phyloP scores from a whole-genome alignment of 2,329 filamentous ascomycete species.

The Claviceps digitariae region DNA sequence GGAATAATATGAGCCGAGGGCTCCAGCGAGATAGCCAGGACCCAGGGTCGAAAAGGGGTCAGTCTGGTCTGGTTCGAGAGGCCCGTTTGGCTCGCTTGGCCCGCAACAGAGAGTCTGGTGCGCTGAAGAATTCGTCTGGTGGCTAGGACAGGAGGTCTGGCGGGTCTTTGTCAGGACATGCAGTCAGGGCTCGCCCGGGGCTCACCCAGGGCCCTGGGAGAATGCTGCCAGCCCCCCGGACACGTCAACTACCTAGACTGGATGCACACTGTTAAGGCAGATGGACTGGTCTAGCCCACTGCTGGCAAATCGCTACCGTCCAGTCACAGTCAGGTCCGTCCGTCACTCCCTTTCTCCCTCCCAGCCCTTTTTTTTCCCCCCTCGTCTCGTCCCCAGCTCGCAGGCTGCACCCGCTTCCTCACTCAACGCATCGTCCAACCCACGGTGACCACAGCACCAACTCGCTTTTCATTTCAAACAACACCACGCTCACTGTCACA shows the following conservation, averaged over 20 bases:
- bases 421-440: neutral
- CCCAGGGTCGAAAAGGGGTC: neutral
- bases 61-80: neutral
- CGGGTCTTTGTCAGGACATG: neutral
- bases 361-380: neutral
- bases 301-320: no score
- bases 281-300: no score
- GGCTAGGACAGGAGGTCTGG: neutral
- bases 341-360: constrained; percentile 1
- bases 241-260: no score
- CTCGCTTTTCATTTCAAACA: neutral
- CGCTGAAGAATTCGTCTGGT: neutral
- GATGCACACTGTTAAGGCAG: no score
- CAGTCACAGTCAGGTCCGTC: neutral
- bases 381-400: neutral
- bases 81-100: neutral
- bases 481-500: neutral
- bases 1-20: neutral
- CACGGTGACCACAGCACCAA: constrained; percentile 2
- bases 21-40: neutral
- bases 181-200: neutral
- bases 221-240: constrained; percentile 1
- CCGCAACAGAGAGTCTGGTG: neutral
- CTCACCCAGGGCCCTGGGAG: neutral
- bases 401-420: neutral